These are phyloP conservation scores for Colletotrichum camelliae DNA, from an alignment of 2,329 filamentous ascomycete genomes.

Conservation along the genomic window DNA sequence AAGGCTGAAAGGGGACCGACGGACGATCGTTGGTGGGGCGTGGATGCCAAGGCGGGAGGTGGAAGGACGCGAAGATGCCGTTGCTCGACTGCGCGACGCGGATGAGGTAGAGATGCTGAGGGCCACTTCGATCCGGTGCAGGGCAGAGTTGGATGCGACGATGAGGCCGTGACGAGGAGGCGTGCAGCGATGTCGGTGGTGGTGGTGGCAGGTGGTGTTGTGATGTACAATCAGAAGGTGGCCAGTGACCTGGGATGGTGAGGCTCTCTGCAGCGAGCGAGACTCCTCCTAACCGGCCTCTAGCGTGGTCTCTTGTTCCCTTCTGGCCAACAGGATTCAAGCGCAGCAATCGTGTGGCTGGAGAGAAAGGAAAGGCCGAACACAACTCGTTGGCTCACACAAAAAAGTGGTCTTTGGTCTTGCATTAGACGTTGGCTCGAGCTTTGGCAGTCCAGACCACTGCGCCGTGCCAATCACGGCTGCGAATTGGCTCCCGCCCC, in stretches of 20 bases:
- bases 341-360: constrained; percentile 13
- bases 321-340: neutral
- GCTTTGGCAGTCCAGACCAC: constrained; percentile 1
- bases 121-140: neutral
- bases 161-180: neutral
- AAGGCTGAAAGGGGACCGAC: constrained; percentile 16
- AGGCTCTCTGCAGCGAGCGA: neutral
- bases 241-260: constrained; percentile 2
- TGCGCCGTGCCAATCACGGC: neutral
- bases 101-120: neutral
- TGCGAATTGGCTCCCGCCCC: constrained; percentile 7
- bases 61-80: neutral
- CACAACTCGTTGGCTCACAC: neutral
- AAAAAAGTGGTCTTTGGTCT: constrained; percentile 8
- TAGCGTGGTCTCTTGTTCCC: neutral
- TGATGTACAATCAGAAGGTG: neutral
- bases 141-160: neutral
- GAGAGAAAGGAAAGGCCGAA: neutral
- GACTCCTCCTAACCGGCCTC: neutral
- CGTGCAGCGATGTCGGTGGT: neutral
- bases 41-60: constrained; percentile 11
- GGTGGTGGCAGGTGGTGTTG: neutral
- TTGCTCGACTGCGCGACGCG: neutral
- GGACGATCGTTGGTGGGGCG: constrained; percentile 18
- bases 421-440: constrained; percentile 23